Conservation (phyloP, 2,329 filamentous ascomycete species). For the Epichloe baconii region DNA sequence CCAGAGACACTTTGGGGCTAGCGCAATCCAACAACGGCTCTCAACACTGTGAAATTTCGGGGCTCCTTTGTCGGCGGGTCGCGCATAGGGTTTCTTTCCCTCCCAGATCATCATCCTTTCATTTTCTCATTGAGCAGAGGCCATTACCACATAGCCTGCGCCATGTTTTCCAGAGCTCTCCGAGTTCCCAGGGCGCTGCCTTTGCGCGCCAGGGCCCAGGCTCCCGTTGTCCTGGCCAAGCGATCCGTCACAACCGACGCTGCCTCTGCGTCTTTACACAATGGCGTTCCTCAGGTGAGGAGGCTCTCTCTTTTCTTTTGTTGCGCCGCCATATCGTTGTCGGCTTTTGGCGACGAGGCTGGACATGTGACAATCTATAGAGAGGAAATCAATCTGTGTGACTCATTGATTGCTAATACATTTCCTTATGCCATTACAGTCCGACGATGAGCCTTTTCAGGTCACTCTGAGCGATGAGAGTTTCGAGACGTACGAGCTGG, state of each 20-base stretch:
- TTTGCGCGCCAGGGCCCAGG: slow-evolving; percentile 36
- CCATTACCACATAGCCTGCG: slow-evolving; percentile 15
- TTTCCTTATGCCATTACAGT: slow-evolving; percentile 34
- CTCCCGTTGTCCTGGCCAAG: slow-evolving; percentile 35
- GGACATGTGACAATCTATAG: background rate
- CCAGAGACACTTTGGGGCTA: slow-evolving; percentile 18
- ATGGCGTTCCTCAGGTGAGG: slow-evolving; percentile 43
- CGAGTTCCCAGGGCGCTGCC: slow-evolving; percentile 47
- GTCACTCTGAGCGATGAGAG: slow-evolving; percentile 93
- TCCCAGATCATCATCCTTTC: slow-evolving; percentile 12
- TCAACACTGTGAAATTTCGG: slow-evolving; percentile 33
- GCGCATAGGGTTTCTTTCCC: slow-evolving; percentile 16
- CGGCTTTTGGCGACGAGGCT: background rate
- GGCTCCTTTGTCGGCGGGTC: slow-evolving; percentile 12
- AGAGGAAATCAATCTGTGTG: background rate
- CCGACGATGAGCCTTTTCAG: slow-evolving; percentile 86
- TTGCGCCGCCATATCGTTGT: slow-evolving; percentile 7
- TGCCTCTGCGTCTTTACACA: slow-evolving; percentile 79
- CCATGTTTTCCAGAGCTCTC: slow-evolving; percentile 61
- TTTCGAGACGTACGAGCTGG: slow-evolving; percentile 98
- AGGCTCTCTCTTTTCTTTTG: background rate
- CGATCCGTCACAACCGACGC: slow-evolving; percentile 90
- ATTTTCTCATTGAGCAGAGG: slow-evolving; percentile 18
- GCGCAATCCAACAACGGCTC: slow-evolving; percentile 26
- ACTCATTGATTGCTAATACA: slow-evolving; percentile 9